These are phyloP conservation scores for Volutella citrinella DNA, from an alignment of 2,329 filamentous ascomycete genomes.

Conservation along the genomic window DNA sequence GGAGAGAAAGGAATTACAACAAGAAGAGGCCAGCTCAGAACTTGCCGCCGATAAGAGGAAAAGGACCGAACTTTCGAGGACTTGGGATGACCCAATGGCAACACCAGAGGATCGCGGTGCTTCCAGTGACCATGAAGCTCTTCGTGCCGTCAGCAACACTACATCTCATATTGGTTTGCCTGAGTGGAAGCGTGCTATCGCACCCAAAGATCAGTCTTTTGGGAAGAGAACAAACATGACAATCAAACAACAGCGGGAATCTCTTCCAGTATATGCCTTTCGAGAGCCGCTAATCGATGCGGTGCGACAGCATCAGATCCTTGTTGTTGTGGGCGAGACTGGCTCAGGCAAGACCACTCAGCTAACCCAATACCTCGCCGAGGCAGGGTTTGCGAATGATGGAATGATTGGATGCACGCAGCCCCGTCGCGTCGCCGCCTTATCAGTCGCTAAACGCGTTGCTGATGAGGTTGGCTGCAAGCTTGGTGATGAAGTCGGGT, in stretches of 20 bases:
- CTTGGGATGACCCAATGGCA: slow-evolving; percentile 98
- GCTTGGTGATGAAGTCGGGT: slow-evolving; percentile 81
- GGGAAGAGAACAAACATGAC: slow-evolving; percentile 86
- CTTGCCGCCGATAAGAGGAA: slow-evolving; percentile 73
- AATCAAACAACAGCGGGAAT: slow-evolving; percentile 93
- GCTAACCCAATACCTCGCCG: slow-evolving; percentile 89
- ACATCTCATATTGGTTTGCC: slow-evolving; percentile 68
- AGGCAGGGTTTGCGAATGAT: slow-evolving; percentile 62
- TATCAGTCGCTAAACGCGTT: slow-evolving; percentile 84
- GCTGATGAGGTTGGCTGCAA: slow-evolving; percentile 83
- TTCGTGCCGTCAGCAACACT: slow-evolving; percentile 45
- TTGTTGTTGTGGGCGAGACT: slow-evolving; percentile 96
- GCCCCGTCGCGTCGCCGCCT: slow-evolving; percentile 85
- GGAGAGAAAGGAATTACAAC: slow-evolving; percentile 82
- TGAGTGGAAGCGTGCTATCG: slow-evolving; percentile 87
- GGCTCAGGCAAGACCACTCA: slow-evolving; percentile 98
- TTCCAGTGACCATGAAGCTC: slow-evolving; percentile 76
- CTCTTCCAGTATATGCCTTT: slow-evolving; percentile 85
- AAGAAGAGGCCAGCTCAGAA: slow-evolving; percentile 79
- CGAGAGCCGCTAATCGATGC: slow-evolving; percentile 84
- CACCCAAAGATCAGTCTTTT: slow-evolving; percentile 74
- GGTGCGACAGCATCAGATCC: slow-evolving; percentile 79
- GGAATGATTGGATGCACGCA: slow-evolving; percentile 86
- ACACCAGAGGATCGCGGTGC: slow-evolving; percentile 82
- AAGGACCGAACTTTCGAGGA: slow-evolving; percentile 66